These are phyloP conservation scores for Phanerochaete sordida DNA, from an alignment of 768 basidiomycete genomes.

Conservation along the genomic window DNA sequence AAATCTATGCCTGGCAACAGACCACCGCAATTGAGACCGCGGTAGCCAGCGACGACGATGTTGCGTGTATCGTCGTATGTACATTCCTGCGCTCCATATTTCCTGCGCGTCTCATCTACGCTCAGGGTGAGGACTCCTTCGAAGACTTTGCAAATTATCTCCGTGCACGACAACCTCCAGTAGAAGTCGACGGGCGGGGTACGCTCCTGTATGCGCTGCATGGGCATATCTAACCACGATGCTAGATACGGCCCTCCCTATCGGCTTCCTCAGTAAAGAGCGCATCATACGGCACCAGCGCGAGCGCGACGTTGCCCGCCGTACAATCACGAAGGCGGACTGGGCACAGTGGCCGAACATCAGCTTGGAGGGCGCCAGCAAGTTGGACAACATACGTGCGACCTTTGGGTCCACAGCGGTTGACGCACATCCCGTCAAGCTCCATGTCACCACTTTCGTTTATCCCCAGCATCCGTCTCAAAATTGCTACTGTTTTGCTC, in stretches of 20 bases:
- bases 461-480: not conserved
- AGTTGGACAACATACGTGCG: not conserved
- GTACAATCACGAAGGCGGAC: not conserved
- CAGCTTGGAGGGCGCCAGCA: not conserved
- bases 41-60: conserved; percentile 13
- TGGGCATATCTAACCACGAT: too few relatives aligned
- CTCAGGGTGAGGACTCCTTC: not conserved
- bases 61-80: conserved; percentile 1
- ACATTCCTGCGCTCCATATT: not conserved
- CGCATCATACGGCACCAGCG: too few relatives aligned
- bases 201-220: too few relatives aligned
- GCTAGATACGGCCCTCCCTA: too few relatives aligned
- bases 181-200: too few relatives aligned
- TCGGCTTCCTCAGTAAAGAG: too few relatives aligned
- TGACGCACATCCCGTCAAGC: not conserved
- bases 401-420: not conserved
- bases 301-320: too few relatives aligned
- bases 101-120: not conserved
- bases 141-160: not conserved
- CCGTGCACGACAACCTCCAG: too few relatives aligned
- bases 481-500: conserved; percentile 5
- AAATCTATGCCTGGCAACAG: not conserved
- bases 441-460: not conserved
- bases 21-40: conserved; percentile 13
- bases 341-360: not conserved